Percentiles rank a stretch among this genome's conserved stretches.
Conservation (phyloP, 495 filamentous ascomycete species). For the Aspergillus funiculosus region DNA sequence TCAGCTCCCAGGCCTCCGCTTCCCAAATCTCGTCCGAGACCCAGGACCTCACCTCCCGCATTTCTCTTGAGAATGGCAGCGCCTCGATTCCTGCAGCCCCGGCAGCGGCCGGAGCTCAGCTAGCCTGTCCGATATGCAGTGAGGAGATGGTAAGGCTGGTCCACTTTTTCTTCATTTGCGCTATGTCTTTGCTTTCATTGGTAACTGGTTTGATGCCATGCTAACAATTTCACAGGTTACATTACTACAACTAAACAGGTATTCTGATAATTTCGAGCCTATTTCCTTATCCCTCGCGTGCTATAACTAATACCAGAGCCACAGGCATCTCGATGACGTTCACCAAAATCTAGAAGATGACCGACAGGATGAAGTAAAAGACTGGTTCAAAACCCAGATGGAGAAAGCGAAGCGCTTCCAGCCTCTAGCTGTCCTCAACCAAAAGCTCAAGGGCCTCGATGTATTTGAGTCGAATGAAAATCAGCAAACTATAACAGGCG, state of each 20-base stretch:
- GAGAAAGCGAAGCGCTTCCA: slow-evolving; percentile 94
- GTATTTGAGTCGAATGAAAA: slow-evolving; percentile 94
- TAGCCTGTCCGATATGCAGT: slow-evolving; percentile 91
- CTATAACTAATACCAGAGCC: slow-evolving; percentile 16
- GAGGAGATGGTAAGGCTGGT: slow-evolving; percentile 76
- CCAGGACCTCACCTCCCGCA: slow-evolving; percentile 54
- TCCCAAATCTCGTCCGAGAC: slow-evolving; percentile 52
- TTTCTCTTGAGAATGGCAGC: slow-evolving; percentile 50
- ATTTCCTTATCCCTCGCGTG: background rate
- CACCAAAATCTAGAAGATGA: slow-evolving; percentile 91
- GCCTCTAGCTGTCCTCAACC: slow-evolving; percentile 82
- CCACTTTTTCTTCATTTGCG: background rate
- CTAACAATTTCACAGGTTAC: slow-evolving; percentile 60
- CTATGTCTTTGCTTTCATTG: slow-evolving; percentile 1
- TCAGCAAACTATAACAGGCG: slow-evolving; percentile 26
- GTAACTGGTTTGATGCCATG: background rate
- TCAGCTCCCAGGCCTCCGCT: slow-evolving; percentile 59
- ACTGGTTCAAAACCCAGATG: slow-evolving; percentile 96
- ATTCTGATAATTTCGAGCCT: slow-evolving; percentile 16
- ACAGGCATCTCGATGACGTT: slow-evolving; percentile 83
- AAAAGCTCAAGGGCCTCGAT: slow-evolving; percentile 94
- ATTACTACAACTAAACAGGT: slow-evolving; percentile 86
- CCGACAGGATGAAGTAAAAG: slow-evolving; percentile 94
- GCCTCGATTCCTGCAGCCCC: slow-evolving; percentile 44
- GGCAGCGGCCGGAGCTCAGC: slow-evolving; percentile 52